A percentile compares a stretch with the other conserved stretches of the same genome.
Evolutionary conservation across 2,329 filamentous ascomycete genomes (phyloP).

Genomic region (Raffaelea deltoideospora): DNA sequence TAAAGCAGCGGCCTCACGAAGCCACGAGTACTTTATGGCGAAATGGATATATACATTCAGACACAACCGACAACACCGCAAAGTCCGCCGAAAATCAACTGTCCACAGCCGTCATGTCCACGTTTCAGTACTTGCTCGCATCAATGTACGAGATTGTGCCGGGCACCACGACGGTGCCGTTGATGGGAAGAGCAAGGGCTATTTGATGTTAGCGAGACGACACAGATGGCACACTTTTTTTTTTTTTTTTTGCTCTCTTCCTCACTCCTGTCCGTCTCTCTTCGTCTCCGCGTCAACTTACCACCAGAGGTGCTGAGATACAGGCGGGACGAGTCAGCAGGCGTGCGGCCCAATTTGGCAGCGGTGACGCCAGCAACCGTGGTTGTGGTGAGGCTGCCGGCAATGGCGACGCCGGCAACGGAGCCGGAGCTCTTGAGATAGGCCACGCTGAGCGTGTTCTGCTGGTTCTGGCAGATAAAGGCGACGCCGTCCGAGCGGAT

Average conservation of each 20-base stretch:
- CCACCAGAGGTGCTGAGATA: conserved; percentile 3
- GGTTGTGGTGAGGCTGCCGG: conserved; percentile 2
- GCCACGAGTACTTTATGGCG: too few species aligned
- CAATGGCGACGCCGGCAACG: conserved; percentile 1
- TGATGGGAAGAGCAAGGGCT: conserved; percentile 24
- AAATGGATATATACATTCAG: too few species aligned
- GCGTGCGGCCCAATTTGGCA: conserved; percentile 1
- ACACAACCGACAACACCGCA: too few species aligned
- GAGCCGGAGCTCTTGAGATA: conserved; percentile 9
- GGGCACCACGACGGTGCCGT: conserved; percentile 23
- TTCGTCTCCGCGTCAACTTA: too few species aligned
- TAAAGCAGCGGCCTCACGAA: too few species aligned
- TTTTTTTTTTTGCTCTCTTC: too few species aligned
- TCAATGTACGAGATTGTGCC: conserved; percentile 16
- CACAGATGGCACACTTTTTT: too few species aligned
- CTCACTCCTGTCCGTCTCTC: too few species aligned
- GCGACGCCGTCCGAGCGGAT: conserved; percentile 10
- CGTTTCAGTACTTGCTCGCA: conserved; percentile 2
- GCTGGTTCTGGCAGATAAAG: conserved; percentile 6
- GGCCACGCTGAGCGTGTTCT: conserved; percentile 7
- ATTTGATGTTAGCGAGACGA: conserved; percentile 22
- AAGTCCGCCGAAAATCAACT: too few species aligned
- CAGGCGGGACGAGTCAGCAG: not conserved
- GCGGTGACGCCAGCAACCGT: conserved; percentile 1
- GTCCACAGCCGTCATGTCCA: too few species aligned